Percentiles rank a stretch among this genome's conserved stretches.
Conservation (phyloP, 2,329 filamentous ascomycete species). For the Remersonia thermophila region DNA sequence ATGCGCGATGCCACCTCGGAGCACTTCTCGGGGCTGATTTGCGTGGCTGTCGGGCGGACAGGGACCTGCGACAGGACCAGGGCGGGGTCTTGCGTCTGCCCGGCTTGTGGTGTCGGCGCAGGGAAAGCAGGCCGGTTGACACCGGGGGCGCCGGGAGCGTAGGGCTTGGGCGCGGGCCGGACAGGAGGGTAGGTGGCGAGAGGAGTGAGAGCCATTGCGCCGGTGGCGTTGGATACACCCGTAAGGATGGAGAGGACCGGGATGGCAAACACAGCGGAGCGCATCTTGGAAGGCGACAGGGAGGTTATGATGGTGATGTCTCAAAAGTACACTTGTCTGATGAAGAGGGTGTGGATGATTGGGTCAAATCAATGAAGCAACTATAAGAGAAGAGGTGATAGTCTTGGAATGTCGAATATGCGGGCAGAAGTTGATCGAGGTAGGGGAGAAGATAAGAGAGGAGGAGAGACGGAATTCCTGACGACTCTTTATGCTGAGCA, state of each 20-base stretch:
- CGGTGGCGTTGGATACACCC: too few species aligned
- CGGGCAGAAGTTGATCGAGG: background rate
- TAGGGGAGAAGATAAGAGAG: background rate
- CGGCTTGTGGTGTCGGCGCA: background rate
- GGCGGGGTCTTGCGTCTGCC: background rate
- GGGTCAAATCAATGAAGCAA: background rate
- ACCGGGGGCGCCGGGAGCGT: too few species aligned
- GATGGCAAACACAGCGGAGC: background rate
- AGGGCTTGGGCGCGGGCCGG: too few species aligned
- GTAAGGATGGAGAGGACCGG: too few species aligned
- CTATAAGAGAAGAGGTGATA: constrained; percentile 1
- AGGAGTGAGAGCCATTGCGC: too few species aligned
- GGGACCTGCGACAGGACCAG: constrained; percentile 4
- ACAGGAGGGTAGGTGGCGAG: too few species aligned
- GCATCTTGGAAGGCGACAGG: constrained; percentile 4
- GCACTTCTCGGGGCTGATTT: constrained; percentile 1
- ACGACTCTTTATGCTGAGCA: background rate
- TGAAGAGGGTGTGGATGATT: background rate
- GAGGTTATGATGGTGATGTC: background rate
- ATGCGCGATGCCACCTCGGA: constrained; percentile 4
- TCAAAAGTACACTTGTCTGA: too few species aligned
- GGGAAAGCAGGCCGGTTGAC: background rate
- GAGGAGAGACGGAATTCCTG: background rate
- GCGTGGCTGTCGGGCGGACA: background rate
- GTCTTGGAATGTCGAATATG: constrained; percentile 1